Evolutionary conservation across 352 stramenopile species (phyloP).

Genomic region (Blastocystis sp.): DNA sequence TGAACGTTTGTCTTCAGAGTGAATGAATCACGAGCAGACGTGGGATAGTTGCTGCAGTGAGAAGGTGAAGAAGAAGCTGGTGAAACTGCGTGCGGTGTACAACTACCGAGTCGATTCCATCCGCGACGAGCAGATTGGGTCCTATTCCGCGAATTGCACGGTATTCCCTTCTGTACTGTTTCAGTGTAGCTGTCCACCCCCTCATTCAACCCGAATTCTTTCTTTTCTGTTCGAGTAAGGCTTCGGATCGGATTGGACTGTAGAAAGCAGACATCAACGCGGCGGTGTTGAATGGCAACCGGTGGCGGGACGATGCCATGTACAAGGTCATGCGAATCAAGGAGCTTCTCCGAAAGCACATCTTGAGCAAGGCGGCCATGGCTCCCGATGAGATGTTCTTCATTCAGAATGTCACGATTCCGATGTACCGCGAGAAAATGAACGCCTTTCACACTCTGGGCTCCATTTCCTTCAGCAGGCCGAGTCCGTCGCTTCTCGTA

Average conservation of each 20-base stretch:
- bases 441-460: neutral
- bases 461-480: slow-evolving; percentile 25
- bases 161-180: neutral
- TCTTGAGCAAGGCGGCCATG: neutral
- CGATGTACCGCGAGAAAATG: slow-evolving; percentile 33
- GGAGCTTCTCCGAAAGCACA: no score
- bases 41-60: slow-evolving; percentile 43
- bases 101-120: slow-evolving; percentile 40
- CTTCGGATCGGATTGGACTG: no score
- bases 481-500: neutral
- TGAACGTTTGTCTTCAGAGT: neutral
- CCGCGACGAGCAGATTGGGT: slow-evolving; percentile 20
- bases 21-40: neutral
- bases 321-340: no score
- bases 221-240: neutral
- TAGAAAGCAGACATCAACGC: no score
- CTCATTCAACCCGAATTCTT: neutral
- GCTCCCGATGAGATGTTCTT: neutral
- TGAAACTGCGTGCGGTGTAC: slow-evolving; percentile 37
- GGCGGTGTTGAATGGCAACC: no score
- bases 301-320: no score
- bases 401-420: slow-evolving; percentile 28
- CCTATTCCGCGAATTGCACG: slow-evolving; percentile 11
- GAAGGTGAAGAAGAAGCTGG: slow-evolving; percentile 11
- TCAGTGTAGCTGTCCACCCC: neutral